phyloP scores from a whole-genome alignment of 768 basidiomycete genomes.

The Plicaturopsis crispa region DNA sequence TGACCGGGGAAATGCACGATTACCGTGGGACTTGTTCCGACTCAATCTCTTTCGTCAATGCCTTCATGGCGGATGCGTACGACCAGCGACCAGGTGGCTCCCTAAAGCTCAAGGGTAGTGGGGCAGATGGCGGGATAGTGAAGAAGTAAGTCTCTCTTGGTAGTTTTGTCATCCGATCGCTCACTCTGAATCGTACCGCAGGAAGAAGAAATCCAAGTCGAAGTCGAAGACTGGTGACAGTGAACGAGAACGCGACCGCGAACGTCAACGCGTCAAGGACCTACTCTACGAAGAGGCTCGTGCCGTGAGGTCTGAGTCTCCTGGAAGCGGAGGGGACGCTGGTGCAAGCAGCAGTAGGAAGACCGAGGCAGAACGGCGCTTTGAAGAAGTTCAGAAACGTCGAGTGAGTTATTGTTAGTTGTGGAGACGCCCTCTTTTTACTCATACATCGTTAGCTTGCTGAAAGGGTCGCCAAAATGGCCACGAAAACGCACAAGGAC shows the following conservation, averaged over 20 bases:
- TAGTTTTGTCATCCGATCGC: constrained; percentile 2
- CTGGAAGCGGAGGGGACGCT: constrained; percentile 49
- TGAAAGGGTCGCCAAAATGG: constrained; percentile 67
- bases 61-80: constrained; percentile 77
- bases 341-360: constrained; percentile 44
- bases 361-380: constrained; percentile 83
- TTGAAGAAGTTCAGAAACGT: constrained; percentile 79
- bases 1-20: too few relatives aligned
- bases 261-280: constrained; percentile 44
- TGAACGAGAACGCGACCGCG: constrained; percentile 31
- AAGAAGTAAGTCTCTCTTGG: constrained; percentile 58
- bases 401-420: constrained; percentile 42
- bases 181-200: constrained; percentile 25
- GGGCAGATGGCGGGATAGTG: constrained; percentile 68
- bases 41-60: too few relatives aligned
- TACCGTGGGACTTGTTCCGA: too few relatives aligned
- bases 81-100: constrained; percentile 80
- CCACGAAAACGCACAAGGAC: constrained; percentile 87
- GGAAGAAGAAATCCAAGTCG: constrained; percentile 78
- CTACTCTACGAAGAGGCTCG: constrained; percentile 41
- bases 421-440: constrained; percentile 4
- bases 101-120: constrained; percentile 84
- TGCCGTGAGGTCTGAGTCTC: constrained; percentile 29
- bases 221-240: constrained; percentile 45
- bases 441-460: constrained; percentile 59